These are phyloP conservation scores for Leccinum longicurvipes DNA, from an alignment of 768 basidiomycete genomes.

Conservation along the genomic window DNA sequence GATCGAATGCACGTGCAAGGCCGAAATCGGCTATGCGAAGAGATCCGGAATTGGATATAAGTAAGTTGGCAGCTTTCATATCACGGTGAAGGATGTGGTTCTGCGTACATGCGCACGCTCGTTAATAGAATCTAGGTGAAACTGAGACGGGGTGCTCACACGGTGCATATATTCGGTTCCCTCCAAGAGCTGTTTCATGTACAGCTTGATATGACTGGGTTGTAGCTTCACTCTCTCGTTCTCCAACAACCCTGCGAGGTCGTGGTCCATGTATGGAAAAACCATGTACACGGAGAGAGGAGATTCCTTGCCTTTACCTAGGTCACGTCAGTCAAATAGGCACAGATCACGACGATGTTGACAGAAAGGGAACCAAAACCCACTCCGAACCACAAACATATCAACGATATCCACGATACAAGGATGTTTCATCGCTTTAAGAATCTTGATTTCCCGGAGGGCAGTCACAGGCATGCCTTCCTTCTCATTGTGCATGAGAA, in stretches of 20 bases:
- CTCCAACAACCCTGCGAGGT: slow-evolving; percentile 90
- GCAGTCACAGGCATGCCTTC: slow-evolving; percentile 98
- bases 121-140: slow-evolving; percentile 2
- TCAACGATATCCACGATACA: slow-evolving; percentile 86
- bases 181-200: slow-evolving; percentile 94
- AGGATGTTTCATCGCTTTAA: slow-evolving; percentile 84
- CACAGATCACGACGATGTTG: not conserved
- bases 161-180: slow-evolving; percentile 95
- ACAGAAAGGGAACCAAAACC: slow-evolving; percentile 24
- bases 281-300: slow-evolving; percentile 95
- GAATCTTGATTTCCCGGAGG: slow-evolving; percentile 92
- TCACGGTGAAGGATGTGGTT: slow-evolving; percentile 97
- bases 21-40: slow-evolving; percentile 96
- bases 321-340: slow-evolving; percentile 2
- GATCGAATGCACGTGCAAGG: slow-evolving; percentile 80
- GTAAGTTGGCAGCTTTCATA: slow-evolving; percentile 97
- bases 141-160: slow-evolving; percentile 45
- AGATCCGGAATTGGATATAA: slow-evolving; percentile 83
- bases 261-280: slow-evolving; percentile 99
- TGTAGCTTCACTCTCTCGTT: slow-evolving; percentile 84
- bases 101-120: slow-evolving; percentile 39
- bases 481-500: slow-evolving; percentile 94
- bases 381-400: slow-evolving; percentile 86
- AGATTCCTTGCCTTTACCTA: slow-evolving; percentile 52
- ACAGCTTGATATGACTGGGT: slow-evolving; percentile 87